Evolutionary conservation across 108 stramenopile genomes (phyloP).

Genomic region (Cyclotella distinguenda): DNA sequence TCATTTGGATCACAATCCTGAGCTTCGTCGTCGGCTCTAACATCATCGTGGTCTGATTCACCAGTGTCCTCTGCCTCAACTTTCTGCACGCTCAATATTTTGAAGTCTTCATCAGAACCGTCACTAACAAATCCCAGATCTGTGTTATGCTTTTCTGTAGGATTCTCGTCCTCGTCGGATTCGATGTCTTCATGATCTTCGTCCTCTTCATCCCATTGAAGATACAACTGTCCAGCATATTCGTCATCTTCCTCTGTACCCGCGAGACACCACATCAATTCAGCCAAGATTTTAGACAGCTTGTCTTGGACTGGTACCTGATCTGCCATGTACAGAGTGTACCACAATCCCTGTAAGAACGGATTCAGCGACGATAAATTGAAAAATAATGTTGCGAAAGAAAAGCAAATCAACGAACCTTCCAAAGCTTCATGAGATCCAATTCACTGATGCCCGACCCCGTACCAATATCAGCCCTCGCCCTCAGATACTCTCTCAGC

Average conservation of each 20-base stretch:
- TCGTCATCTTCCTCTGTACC: constrained; percentile 89
- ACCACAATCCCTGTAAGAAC: constrained; percentile 69
- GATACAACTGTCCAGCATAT: constrained; percentile 73
- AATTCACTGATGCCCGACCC: constrained; percentile 74
- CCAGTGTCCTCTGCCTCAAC: constrained; percentile 23
- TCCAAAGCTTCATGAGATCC: constrained; percentile 92
- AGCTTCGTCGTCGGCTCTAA: constrained; percentile 27
- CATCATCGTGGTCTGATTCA: constrained; percentile 36
- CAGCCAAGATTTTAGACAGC: constrained; percentile 66
- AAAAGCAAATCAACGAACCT: constrained; percentile 36
- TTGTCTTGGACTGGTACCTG: constrained; percentile 89
- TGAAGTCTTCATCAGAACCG: constrained; percentile 30
- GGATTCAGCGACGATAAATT: background rate
- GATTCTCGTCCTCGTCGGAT: constrained; percentile 13
- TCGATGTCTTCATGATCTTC: background rate
- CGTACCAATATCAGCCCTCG: constrained; percentile 53
- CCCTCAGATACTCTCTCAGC: constrained; percentile 65
- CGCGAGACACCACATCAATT: constrained; percentile 84
- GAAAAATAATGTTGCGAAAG: background rate
- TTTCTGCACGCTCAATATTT: constrained; percentile 22
- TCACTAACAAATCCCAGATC: constrained; percentile 12
- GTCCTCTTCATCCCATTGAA: constrained; percentile 60
- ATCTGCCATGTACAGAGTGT: constrained; percentile 90
- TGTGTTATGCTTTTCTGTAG: constrained; percentile 3
- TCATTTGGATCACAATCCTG: constrained; percentile 35